Conservation (phyloP, 768 basidiomycete species). For the Boletus rex-veris region DNA sequence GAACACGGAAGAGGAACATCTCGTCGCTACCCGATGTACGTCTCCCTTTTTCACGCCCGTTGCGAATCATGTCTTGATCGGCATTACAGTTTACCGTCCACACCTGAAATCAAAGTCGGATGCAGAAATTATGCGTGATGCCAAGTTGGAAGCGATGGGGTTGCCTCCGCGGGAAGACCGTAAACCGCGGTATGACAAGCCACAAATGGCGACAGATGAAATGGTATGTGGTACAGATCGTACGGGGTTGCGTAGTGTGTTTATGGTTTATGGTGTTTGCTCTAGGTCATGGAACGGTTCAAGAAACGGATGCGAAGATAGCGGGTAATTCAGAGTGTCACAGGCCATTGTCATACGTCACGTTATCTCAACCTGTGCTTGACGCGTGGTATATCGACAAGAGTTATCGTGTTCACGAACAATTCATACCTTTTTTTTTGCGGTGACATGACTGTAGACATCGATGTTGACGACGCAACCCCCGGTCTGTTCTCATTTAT, state of each 20-base stretch:
- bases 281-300: slow-evolving; percentile 93
- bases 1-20: slow-evolving; percentile 72
- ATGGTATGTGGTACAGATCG: slow-evolving; percentile 46
- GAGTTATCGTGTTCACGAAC: no score
- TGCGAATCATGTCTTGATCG: background rate
- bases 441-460: no score
- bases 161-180: slow-evolving; percentile 46
- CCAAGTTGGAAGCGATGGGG: slow-evolving; percentile 84
- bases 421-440: no score
- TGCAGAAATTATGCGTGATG: slow-evolving; percentile 81
- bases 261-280: background rate
- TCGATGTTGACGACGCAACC: no score
- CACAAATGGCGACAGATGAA: slow-evolving; percentile 90
- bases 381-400: no score
- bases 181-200: slow-evolving; percentile 46
- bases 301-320: slow-evolving; percentile 92
- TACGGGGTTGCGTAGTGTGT: background rate
- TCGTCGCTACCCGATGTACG: slow-evolving; percentile 86
- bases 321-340: slow-evolving; percentile 1
- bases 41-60: slow-evolving; percentile 1
- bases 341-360: no score
- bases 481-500: no score
- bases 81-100: slow-evolving; percentile 74
- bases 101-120: slow-evolving; percentile 83
- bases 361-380: no score